phyloP scores from a whole-genome alignment of 2,329 filamentous ascomycete genomes.

The Penicillium sp. region DNA sequence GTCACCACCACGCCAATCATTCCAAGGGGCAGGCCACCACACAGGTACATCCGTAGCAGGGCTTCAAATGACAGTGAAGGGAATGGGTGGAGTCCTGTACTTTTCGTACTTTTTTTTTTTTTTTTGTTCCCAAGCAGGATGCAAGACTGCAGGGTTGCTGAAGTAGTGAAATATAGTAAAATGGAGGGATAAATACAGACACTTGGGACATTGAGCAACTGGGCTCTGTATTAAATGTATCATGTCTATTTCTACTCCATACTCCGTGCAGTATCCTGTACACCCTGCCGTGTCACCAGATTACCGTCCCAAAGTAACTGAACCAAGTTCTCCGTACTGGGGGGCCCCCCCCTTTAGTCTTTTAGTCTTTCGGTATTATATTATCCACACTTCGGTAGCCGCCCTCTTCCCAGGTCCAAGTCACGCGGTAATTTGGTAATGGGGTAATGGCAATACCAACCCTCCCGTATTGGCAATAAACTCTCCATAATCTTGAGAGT shows the following conservation, averaged over 20 bases:
- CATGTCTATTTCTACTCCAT: too few relatives aligned
- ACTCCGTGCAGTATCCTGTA: too few relatives aligned
- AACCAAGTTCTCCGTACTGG: too few relatives aligned
- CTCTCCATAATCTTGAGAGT: too few relatives aligned
- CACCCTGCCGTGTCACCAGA: neutral
- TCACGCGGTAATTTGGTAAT: neutral
- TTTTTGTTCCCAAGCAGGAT: neutral
- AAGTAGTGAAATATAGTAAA: neutral
- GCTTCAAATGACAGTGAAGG: constrained; percentile 4
- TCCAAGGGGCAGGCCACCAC: neutral
- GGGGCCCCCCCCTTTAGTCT: neutral
- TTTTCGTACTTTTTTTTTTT: constrained; percentile 2
- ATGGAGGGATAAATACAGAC: neutral
- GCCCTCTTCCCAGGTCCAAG: neutral
- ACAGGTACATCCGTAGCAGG: neutral
- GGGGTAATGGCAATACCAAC: neutral
- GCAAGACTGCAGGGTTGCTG: neutral
- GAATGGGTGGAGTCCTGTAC: constrained; percentile 1
- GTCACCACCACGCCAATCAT: constrained; percentile 13
- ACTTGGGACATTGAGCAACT: neutral
- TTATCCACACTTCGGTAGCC: neutral
- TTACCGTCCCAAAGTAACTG: neutral
- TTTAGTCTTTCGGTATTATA: neutral
- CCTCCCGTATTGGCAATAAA: neutral
- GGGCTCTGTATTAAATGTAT: neutral